phyloP scores from a whole-genome alignment of 257 asterid species.

The Oldenlandia corymbosa region DNA sequence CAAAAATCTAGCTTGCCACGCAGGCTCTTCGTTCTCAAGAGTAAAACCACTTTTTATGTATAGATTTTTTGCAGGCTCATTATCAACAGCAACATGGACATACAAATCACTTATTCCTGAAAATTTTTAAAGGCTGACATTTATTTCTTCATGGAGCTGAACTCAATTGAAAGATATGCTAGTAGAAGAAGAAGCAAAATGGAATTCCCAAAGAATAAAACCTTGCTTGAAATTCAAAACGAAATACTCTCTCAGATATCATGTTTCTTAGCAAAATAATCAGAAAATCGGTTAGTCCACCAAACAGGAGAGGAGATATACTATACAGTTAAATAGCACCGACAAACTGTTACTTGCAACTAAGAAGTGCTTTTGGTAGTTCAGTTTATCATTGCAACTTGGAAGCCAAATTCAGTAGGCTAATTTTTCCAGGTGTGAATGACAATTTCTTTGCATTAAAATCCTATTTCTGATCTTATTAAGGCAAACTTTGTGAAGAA shows the following conservation, averaged over 20 bases:
- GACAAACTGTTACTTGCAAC: not conserved
- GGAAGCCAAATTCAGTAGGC: not conserved
- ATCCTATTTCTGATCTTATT: too few species aligned
- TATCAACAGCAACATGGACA: constrained; percentile 87
- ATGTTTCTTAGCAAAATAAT: not conserved
- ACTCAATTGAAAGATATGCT: not conserved
- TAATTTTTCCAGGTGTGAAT: too few species aligned
- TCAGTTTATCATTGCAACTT: not conserved
- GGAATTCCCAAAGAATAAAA: not conserved
- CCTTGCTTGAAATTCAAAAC: not conserved
- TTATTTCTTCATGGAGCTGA: not conserved
- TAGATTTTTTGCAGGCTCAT: constrained; percentile 72
- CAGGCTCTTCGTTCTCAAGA: constrained; percentile 82
- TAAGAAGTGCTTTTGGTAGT: not conserved
- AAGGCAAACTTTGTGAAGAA: not conserved
- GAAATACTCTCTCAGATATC: too few species aligned
- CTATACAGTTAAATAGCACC: too few species aligned
- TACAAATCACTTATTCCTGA: constrained; percentile 90
- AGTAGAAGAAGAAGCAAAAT: too few species aligned
- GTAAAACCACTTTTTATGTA: constrained; percentile 80
- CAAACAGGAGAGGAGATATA: too few species aligned
- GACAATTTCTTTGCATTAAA: too few species aligned
- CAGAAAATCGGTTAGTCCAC: too few species aligned
- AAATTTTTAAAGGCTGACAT: not conserved
- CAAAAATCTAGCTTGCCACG: constrained; percentile 88